Conservation (phyloP, 305 asterid genomes). For the Solanum hybrid region DNA sequence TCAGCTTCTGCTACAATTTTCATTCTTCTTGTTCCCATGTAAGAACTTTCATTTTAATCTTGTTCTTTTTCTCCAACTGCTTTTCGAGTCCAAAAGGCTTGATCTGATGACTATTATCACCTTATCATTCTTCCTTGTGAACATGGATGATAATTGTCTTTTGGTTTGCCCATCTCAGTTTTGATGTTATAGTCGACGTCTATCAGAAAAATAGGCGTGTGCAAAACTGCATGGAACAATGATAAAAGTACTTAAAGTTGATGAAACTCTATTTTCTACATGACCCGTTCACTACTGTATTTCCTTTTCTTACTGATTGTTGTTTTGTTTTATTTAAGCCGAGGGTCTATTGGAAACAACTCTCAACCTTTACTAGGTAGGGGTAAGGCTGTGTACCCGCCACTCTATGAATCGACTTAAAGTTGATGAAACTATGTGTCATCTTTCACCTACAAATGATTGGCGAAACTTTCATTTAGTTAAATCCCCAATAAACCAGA, state of each 20-base stretch:
- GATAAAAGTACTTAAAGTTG: not conserved
- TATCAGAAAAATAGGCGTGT: not conserved
- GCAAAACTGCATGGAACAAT: not conserved
- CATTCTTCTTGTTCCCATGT: not conserved
- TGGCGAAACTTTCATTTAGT: not conserved
- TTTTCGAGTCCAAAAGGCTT: not conserved
- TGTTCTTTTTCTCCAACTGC: not conserved
- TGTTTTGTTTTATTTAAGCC: not conserved
- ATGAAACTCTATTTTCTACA: not conserved
- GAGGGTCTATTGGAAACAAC: not conserved
- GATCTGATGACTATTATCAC: not conserved
- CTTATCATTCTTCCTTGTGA: not conserved
- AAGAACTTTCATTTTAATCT: not conserved
- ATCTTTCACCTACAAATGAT: not conserved
- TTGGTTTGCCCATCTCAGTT: not conserved
- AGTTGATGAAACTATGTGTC: not conserved
- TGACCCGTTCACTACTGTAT: rapidly evolving
- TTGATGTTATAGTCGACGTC: not conserved
- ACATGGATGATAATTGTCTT: not conserved
- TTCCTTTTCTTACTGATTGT: not conserved
- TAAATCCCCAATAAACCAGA: not conserved
- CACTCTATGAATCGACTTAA: not conserved
- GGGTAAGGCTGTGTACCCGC: not conserved
- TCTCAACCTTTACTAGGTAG: not conserved
- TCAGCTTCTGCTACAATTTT: not conserved